These are phyloP conservation scores for Cystofilobasidium bisporidii DNA, from an alignment of 768 basidiomycete species.

Conservation along the genomic window DNA sequence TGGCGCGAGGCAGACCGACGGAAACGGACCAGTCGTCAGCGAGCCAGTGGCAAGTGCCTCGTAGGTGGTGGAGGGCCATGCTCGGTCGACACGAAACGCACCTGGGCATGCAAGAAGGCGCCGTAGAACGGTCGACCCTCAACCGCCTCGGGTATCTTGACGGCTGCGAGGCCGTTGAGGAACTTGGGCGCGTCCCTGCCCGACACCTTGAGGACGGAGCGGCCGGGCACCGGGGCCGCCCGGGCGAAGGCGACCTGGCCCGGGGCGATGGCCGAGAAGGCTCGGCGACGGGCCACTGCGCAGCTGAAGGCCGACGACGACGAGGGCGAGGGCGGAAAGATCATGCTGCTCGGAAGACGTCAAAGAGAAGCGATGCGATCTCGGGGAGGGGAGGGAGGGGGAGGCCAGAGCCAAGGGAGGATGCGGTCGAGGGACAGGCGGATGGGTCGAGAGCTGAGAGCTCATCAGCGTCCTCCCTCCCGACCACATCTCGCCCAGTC, in stretches of 20 bases:
- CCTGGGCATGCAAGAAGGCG: constrained; percentile 71
- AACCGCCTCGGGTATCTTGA: constrained; percentile 42
- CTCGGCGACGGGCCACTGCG: neutral
- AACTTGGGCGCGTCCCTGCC: constrained; percentile 74
- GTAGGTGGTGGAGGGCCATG: neutral
- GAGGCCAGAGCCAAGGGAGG: no score
- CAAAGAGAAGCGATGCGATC: no score
- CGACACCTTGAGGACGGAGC: constrained; percentile 62
- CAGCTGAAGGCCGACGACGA: neutral
- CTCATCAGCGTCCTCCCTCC: no score
- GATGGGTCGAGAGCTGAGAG: no score
- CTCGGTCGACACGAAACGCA: constrained; percentile 38
- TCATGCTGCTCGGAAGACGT: no score
- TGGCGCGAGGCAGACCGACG: constrained; percentile 34
- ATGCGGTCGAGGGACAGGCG: no score
- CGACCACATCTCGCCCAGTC: no score
- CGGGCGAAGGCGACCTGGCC: constrained; percentile 6
- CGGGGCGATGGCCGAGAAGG: neutral
- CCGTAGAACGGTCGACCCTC: constrained; percentile 52
- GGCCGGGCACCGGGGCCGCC: constrained; percentile 54
- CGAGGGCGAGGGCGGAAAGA: no score
- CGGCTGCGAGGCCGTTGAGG: constrained; percentile 65
- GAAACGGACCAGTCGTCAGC: constrained; percentile 13
- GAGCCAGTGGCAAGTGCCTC: neutral
- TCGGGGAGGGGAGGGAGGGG: no score